A percentile compares a stretch with the other conserved stretches of the same genome.
Conservation (phyloP, 192 early-diverging fungal genomes). For the Backusella tarrabulga region DNA sequence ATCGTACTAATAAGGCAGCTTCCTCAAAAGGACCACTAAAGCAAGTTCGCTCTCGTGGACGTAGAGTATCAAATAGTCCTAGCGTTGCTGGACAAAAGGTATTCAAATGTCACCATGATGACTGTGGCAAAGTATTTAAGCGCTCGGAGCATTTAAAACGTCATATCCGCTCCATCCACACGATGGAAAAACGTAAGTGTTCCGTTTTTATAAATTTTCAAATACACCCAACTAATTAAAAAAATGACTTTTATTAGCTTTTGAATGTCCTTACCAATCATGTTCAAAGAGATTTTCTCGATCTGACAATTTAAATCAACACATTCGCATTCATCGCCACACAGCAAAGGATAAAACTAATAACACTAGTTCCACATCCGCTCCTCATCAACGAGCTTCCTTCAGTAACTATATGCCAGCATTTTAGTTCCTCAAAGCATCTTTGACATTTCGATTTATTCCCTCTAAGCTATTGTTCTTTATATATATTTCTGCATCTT, state of each 20-base stretch:
- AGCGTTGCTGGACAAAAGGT: constrained; percentile 43
- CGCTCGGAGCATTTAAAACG: constrained; percentile 59
- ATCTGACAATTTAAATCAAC: constrained; percentile 58
- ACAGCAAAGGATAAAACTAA: constrained; percentile 43
- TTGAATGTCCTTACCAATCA: constrained; percentile 50
- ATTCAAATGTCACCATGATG: constrained; percentile 52
- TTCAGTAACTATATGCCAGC: constrained; percentile 16
- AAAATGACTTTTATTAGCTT: constrained; percentile 31
- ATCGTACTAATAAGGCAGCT: not conserved
- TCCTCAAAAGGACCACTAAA: constrained; percentile 3
- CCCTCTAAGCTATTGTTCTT: not conserved
- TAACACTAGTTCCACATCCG: not conserved
- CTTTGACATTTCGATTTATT: not conserved
- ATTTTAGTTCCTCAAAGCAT: not conserved
- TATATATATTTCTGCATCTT: not conserved
- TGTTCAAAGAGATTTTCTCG: constrained; percentile 60
- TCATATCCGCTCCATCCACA: constrained; percentile 60
- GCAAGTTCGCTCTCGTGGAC: constrained; percentile 41
- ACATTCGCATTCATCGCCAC: constrained; percentile 57
- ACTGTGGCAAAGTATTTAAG: constrained; percentile 58
- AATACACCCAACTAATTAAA: not conserved
- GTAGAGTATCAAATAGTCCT: constrained; percentile 51
- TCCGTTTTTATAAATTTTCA: not conserved
- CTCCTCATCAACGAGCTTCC: not conserved
- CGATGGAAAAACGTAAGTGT: constrained; percentile 60